phyloP scores from a whole-genome alignment of 176 grass and related monocot species.

The Bothriochloa decipiens region DNA sequence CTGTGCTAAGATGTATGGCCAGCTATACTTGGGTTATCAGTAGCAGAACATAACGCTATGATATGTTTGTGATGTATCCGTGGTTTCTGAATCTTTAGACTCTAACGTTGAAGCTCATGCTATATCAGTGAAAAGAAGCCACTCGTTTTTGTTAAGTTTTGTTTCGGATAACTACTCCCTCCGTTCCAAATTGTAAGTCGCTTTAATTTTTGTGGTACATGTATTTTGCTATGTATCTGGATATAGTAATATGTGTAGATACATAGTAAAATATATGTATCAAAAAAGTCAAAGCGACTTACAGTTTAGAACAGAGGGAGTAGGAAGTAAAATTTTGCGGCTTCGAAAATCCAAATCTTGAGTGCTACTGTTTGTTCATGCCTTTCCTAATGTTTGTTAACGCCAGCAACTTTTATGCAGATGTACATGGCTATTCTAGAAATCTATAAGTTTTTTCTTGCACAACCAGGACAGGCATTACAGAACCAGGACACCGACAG shows the following conservation, averaged over 20 bases:
- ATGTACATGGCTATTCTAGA: too few species aligned
- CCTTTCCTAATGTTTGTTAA: neutral
- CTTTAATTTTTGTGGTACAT: too few species aligned
- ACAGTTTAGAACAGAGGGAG: too few species aligned
- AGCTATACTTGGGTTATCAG: conserved; percentile 8
- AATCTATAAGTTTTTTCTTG: too few species aligned
- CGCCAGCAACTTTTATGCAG: neutral
- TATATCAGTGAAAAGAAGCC: neutral
- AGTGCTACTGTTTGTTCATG: neutral
- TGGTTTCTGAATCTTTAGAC: conserved; percentile 3
- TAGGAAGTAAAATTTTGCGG: neutral
- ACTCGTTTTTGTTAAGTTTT: neutral
- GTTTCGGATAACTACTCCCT: too few species aligned
- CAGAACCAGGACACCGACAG: too few species aligned
- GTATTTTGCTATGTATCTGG: too few species aligned
- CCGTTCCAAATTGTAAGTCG: too few species aligned
- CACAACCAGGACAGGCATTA: too few species aligned
- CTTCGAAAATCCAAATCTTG: neutral
- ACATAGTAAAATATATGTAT: too few species aligned
- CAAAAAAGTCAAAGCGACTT: too few species aligned
- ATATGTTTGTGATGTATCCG: conserved; percentile 6
- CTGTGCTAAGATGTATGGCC: conserved; percentile 19
- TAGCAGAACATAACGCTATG: conserved; percentile 8
- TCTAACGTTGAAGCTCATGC: neutral
- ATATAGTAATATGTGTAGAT: too few species aligned